Evolutionary conservation across 192 early-diverging fungal genomes (phyloP), one percentile per base, ranked within the genome.

Genomic region (Linnemannia schmuckeri): DNA sequence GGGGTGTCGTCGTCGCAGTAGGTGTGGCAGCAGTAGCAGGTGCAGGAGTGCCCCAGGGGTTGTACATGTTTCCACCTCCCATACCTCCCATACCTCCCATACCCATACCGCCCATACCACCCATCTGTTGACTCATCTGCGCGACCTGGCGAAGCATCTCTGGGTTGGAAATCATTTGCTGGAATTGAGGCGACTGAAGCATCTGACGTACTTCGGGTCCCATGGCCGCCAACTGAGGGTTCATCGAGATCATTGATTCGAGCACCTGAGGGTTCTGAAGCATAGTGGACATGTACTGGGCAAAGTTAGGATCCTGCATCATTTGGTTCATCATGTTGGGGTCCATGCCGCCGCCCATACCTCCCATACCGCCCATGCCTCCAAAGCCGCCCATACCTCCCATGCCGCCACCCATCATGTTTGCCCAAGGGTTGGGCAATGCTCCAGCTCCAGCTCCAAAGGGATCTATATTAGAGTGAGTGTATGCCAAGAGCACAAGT

Each of bases 191-290:
- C 74, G 93, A 93, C 70, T 93, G 93, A 88, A 98, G 93, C 93
- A 96, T 95, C 87, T 93, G 88, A 75, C 97, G 95, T 88, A 98
- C 91, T 89, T 98, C 92, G 41, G 97, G 97, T 40, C 95, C 96
- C 90, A 98, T 95, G 69, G 89, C 82, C 42, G 95, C 92, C 55
- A 98, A 78, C 76, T 94, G 92, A 38, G 98, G 97, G 87, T 97
- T 97, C 83, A 91, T 92, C 4, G 94, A 92, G 47, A 96, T 93
- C 92, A 98, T 95, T 72, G 91, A 90, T 42, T 98, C 96, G 76
- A 99, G 76, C 35, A 98, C 91, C 72, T 95, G 92, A 8, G 98
- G 97, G 82, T 98, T 98, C 68, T 93, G 90, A 47, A 97, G 88
- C 80, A 98, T 87, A 75, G 92, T 93, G 35, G 94, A 91, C 93